Percentiles rank a stretch among this genome's conserved stretches.
phyloP scores from a whole-genome alignment of 1,139 yeast genomes.

The Hansenula sp. region DNA sequence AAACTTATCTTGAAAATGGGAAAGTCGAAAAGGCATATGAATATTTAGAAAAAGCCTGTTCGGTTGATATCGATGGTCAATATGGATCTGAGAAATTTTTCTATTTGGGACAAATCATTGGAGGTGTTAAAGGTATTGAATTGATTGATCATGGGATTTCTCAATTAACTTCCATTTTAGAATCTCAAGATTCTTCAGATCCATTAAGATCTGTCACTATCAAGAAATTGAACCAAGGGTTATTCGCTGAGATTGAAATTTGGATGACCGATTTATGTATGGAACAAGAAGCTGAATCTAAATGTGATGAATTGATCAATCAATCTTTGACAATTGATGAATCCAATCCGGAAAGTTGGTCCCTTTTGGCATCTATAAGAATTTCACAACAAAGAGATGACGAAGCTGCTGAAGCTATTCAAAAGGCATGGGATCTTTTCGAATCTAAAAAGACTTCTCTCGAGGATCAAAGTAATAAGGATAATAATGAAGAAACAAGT shows the following conservation, averaged over 20 bases:
- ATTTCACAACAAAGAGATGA: conserved; percentile 77
- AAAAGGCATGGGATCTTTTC: conserved; percentile 72
- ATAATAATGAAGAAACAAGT: conserved; percentile 34
- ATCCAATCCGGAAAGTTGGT: conserved; percentile 68
- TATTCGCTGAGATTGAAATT: conserved; percentile 85
- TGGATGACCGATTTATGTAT: conserved; percentile 99
- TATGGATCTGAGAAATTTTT: conserved; percentile 78
- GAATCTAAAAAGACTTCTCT: conserved; percentile 44
- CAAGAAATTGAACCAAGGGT: conserved; percentile 60
- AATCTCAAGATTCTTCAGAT: conserved; percentile 16
- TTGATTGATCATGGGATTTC: conserved; percentile 63
- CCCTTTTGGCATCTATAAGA: conserved; percentile 80
- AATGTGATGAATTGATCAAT: conserved; percentile 71
- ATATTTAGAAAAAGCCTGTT: conserved; percentile 58
- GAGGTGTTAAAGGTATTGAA: conserved; percentile 74
- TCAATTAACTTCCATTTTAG: conserved; percentile 29
- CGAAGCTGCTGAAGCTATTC: conserved; percentile 71
- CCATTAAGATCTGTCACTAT: conserved; percentile 18
- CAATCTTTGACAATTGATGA: conserved; percentile 62
- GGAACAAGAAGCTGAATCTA: conserved; percentile 82
- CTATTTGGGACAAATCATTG: conserved; percentile 86
- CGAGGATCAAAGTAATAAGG: conserved; percentile 39
- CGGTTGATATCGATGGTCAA: conserved; percentile 62
- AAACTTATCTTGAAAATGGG: conserved; percentile 72
- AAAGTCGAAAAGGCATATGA: conserved; percentile 76